Evolutionary conservation across 2,329 filamentous ascomycete species (phyloP).

Genomic region (Lachnellula cervina): DNA sequence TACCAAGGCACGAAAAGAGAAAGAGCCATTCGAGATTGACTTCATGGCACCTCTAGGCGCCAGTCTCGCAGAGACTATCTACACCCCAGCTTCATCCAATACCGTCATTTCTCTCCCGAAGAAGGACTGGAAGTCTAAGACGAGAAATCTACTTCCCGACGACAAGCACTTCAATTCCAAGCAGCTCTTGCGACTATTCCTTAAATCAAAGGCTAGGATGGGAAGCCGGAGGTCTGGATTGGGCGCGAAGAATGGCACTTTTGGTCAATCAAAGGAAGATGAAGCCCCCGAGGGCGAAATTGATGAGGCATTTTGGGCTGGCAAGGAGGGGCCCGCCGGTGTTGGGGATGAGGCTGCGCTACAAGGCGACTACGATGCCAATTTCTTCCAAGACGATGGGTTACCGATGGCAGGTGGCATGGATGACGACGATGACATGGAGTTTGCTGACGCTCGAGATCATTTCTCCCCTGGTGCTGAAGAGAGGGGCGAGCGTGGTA

Average conservation of each 20-base stretch:
- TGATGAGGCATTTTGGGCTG: conserved; percentile 94
- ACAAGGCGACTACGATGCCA: conserved; percentile 84
- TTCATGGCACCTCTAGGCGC: conserved; percentile 72
- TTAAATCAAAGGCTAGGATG: conserved; percentile 88
- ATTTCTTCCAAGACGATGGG: conserved; percentile 93
- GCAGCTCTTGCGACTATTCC: conserved; percentile 81
- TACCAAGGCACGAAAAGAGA: conserved; percentile 77
- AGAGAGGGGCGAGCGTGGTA: conserved; percentile 39
- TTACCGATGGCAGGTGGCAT: conserved; percentile 61
- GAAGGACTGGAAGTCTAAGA: conserved; percentile 93
- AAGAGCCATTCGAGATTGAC: conserved; percentile 93
- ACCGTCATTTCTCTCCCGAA: conserved; percentile 81
- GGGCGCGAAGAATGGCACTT: conserved; percentile 39
- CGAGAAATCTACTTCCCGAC: conserved; percentile 86
- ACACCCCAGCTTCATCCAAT: conserved; percentile 76
- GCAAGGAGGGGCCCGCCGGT: conserved; percentile 48
- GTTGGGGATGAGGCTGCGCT: conserved; percentile 49
- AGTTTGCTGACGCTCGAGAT: conserved; percentile 77
- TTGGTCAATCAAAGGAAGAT: conserved; percentile 45
- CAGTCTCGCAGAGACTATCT: conserved; percentile 68
- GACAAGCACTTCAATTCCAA: conserved; percentile 98
- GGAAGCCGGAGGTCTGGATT: conserved; percentile 57
- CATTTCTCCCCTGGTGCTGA: conserved; percentile 65
- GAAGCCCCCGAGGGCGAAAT: conserved; percentile 68
- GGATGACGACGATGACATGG: conserved; percentile 59